Conservation (phyloP, 352 stramenopile genomes). For the Peronospora belbahrii region DNA sequence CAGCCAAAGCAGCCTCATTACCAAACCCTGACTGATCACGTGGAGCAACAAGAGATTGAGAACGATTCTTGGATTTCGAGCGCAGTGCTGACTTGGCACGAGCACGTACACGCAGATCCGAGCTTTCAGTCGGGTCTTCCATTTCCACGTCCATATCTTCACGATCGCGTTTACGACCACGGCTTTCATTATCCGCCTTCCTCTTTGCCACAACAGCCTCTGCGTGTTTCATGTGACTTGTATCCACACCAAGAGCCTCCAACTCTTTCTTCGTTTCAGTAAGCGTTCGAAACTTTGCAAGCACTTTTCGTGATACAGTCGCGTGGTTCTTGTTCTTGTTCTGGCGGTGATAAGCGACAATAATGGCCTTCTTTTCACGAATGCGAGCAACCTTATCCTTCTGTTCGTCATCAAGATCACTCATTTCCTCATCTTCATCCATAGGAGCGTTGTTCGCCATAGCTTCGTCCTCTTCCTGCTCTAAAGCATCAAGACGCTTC, state of each 20-base stretch:
- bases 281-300: constrained; percentile 65
- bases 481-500: constrained; percentile 91
- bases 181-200: constrained; percentile 57
- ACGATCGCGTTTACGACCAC: constrained; percentile 79
- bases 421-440: constrained; percentile 79
- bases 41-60: constrained; percentile 64
- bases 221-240: constrained; percentile 86
- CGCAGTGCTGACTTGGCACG: constrained; percentile 63
- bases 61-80: constrained; percentile 80
- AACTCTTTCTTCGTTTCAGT: constrained; percentile 87
- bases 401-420: constrained; percentile 94
- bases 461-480: constrained; percentile 95
- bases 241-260: constrained; percentile 87
- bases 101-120: constrained; percentile 53
- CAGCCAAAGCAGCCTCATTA: constrained; percentile 33
- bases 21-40: constrained; percentile 67
- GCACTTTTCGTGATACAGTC: constrained; percentile 81
- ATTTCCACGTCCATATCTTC: constrained; percentile 83
- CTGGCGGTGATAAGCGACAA: constrained; percentile 77
- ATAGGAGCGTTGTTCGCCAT: constrained; percentile 88
- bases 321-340: constrained; percentile 95
- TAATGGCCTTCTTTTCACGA: constrained; percentile 79
- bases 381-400: constrained; percentile 85
- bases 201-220: constrained; percentile 62
- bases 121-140: constrained; percentile 81